Percentiles rank a stretch among this genome's conserved stretches.
Evolutionary conservation across 352 stramenopile species (phyloP).

Genomic region (Globisporangium perplexum): DNA sequence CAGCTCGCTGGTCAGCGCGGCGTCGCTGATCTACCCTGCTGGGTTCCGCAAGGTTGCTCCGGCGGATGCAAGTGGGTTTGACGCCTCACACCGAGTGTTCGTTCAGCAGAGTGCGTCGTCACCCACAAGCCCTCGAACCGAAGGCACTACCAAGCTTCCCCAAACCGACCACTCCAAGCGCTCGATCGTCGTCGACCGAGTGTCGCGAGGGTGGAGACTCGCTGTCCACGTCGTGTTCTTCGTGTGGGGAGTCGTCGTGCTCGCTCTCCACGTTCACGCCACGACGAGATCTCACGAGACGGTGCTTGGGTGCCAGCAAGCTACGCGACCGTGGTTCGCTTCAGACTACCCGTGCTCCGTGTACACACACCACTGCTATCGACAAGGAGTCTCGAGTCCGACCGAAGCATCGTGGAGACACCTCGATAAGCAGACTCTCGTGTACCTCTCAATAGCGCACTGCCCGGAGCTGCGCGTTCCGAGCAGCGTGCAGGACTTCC

Average conservation of each 20-base stretch:
- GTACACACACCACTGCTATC: constrained; percentile 7
- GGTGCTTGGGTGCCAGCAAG: not conserved
- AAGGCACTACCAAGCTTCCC: too few relatives aligned
- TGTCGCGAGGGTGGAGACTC: not conserved
- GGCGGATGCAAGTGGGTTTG: too few relatives aligned
- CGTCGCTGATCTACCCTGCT: not conserved
- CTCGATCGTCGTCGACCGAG: too few relatives aligned
- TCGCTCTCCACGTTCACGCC: constrained; percentile 7
- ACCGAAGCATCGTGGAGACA: not conserved
- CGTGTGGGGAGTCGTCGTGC: constrained; percentile 2
- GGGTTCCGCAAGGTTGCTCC: too few relatives aligned
- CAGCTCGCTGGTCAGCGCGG: constrained; percentile 6
- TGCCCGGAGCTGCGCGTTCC: constrained; percentile 15
- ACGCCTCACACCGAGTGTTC: too few relatives aligned
- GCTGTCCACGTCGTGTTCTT: not conserved
- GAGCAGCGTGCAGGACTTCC: too few relatives aligned
- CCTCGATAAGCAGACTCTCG: constrained; percentile 11
- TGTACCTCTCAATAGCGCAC: constrained; percentile 16
- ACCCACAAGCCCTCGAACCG: too few relatives aligned
- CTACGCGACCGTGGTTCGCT: constrained; percentile 6
- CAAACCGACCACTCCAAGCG: too few relatives aligned
- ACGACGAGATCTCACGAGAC: not conserved
- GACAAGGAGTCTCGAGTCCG: not conserved
- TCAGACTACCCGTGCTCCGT: constrained; percentile 2
- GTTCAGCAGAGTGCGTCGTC: too few relatives aligned